phyloP scores from a whole-genome alignment of 2,329 filamentous ascomycete genomes.

The Scortechinia acanthostroma region DNA sequence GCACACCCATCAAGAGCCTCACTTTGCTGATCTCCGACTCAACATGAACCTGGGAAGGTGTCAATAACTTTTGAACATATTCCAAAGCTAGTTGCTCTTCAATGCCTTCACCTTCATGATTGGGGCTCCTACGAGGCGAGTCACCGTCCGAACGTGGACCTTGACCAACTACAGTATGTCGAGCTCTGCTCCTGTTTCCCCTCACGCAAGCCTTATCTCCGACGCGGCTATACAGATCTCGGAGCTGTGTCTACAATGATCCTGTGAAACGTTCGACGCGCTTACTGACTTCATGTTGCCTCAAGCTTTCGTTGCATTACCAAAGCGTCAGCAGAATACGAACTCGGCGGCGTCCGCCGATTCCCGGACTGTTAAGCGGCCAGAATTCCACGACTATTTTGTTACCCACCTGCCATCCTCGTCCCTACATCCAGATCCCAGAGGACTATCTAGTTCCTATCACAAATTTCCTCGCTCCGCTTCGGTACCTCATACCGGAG shows the following conservation, averaged over 20 bases:
- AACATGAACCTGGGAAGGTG: too few species aligned
- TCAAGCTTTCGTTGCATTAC: too few species aligned
- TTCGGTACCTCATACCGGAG: slow-evolving; percentile 42
- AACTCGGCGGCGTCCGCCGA: neutral
- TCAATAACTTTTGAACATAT: too few species aligned
- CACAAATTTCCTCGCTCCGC: slow-evolving; percentile 56
- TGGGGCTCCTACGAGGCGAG: neutral
- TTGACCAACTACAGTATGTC: too few species aligned
- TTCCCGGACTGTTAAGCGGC: neutral
- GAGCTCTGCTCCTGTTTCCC: too few species aligned
- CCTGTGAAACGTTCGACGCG: too few species aligned
- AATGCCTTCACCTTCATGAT: neutral
- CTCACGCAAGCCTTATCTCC: too few species aligned
- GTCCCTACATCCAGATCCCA: slow-evolving; percentile 50
- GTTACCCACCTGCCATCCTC: slow-evolving; percentile 62
- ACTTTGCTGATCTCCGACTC: too few species aligned
- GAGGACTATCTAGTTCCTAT: slow-evolving; percentile 26
- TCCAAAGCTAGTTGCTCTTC: too few species aligned
- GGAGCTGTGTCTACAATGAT: too few species aligned
- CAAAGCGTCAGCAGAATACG: neutral
- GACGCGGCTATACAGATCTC: too few species aligned
- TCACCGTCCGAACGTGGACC: neutral
- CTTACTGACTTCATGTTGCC: neutral
- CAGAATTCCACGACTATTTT: slow-evolving; percentile 61
- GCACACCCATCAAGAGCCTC: too few species aligned